phyloP scores from a whole-genome alignment of 331 rosid genomes.

The Phaseolus coccineus region DNA sequence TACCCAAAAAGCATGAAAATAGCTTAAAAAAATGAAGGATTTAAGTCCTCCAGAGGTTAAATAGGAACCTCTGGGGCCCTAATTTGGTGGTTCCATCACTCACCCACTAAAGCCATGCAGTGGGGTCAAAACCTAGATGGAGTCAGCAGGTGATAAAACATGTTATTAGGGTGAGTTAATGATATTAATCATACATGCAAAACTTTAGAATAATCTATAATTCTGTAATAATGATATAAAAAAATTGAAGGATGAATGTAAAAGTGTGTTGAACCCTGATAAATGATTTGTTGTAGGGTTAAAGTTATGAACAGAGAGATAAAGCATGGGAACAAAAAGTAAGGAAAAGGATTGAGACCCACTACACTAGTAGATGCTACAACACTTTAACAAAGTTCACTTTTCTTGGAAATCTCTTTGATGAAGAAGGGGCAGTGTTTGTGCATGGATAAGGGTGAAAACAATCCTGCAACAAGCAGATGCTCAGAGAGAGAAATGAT shows the following conservation, averaged over 20 bases:
- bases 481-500: conserved; percentile 26
- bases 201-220: background rate
- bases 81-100: conserved; percentile 40
- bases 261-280: too few species aligned
- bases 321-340: conserved; percentile 57
- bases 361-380: conserved; percentile 25
- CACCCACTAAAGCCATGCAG: conserved; percentile 4
- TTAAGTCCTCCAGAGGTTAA: conserved; percentile 11
- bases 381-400: conserved; percentile 58
- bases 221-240: too few species aligned
- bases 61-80: conserved; percentile 36
- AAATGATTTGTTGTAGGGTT: too few species aligned
- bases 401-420: conserved; percentile 67
- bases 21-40: background rate
- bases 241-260: too few species aligned
- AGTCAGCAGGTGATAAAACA: background rate
- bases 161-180: background rate
- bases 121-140: conserved; percentile 32
- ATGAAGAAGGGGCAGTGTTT: conserved; percentile 32
- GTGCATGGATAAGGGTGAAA: conserved; percentile 65
- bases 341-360: conserved; percentile 43
- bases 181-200: background rate
- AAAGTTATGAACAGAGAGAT: conserved; percentile 14
- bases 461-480: conserved; percentile 47
- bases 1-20: conserved; percentile 6